These are phyloP conservation scores for Setomelanomma holmii DNA, from an alignment of 2,329 filamentous ascomycete genomes.

Conservation along the genomic window DNA sequence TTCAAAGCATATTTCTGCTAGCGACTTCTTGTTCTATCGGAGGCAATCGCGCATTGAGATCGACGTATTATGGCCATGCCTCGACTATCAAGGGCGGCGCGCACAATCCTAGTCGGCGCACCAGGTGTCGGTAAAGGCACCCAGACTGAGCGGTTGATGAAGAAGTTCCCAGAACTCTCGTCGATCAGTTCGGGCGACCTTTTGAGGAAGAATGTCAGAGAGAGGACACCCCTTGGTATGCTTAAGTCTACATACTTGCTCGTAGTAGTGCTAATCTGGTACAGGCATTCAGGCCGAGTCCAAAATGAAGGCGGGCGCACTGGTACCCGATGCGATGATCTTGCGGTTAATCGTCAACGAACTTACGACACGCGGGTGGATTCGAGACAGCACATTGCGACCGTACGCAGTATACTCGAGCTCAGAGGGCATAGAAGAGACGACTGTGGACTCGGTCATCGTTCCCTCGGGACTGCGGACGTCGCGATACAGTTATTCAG, in stretches of 20 bases:
- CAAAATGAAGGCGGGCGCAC: conserved; percentile 83
- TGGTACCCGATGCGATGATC: conserved; percentile 93
- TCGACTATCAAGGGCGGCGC: conserved; percentile 70
- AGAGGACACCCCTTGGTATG: conserved; percentile 81
- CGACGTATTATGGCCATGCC: conserved; percentile 26
- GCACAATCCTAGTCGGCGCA: conserved; percentile 92
- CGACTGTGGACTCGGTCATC: conserved; percentile 51
- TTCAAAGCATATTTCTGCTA: background rate
- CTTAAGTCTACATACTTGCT: conserved; percentile 7
- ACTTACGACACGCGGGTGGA: conserved; percentile 84
- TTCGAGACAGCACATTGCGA: conserved; percentile 60
- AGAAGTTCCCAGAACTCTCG: conserved; percentile 85
- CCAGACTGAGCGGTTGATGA: conserved; percentile 86
- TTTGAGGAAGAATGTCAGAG: conserved; percentile 89
- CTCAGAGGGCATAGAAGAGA: conserved; percentile 38
- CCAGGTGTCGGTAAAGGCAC: conserved; percentile 98
- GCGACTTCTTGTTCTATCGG: background rate
- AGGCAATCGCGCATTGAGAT: background rate
- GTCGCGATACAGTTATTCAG: conserved; percentile 57
- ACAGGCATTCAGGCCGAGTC: conserved; percentile 88
- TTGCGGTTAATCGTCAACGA: conserved; percentile 91
- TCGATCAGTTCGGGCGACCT: conserved; percentile 95
- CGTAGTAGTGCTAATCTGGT: conserved; percentile 17
- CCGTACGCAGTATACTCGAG: conserved; percentile 55
- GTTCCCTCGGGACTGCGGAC: conserved; percentile 49